These are phyloP conservation scores for Kandelia obovata DNA, from an alignment of 345 rosid genomes.

Conservation along the genomic window DNA sequence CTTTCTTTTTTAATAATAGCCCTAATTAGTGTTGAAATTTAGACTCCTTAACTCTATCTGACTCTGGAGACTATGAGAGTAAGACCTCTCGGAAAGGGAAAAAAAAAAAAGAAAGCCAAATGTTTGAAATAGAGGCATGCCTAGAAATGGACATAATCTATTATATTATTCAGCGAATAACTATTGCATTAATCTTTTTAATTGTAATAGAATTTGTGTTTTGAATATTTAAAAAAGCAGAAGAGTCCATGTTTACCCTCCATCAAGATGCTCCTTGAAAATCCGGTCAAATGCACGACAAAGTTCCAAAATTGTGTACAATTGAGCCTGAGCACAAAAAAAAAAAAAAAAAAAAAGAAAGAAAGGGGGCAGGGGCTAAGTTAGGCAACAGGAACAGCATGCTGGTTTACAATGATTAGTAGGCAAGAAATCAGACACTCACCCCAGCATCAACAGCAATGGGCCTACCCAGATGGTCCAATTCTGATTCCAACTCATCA, in stretches of 20 bases:
- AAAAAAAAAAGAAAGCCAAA: no score
- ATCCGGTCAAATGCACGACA: slow-evolving; percentile 41
- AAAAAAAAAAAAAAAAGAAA: neutral
- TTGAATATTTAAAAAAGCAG: neutral
- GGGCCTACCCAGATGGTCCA: slow-evolving; percentile 87
- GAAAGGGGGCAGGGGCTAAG: neutral
- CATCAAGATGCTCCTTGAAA: slow-evolving; percentile 42
- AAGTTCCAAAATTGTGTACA: slow-evolving; percentile 38
- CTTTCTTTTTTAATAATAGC: no score
- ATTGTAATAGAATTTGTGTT: neutral
- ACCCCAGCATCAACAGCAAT: slow-evolving; percentile 94
- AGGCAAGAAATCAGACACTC: slow-evolving; percentile 19
- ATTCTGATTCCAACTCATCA: slow-evolving; percentile 85
- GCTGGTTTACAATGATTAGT: neutral
- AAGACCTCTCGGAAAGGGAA: no score
- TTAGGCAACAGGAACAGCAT: neutral
- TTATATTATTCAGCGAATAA: no score
- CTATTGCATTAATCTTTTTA: no score
- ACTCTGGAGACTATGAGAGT: no score
- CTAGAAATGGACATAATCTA: no score
- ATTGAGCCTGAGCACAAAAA: slow-evolving; percentile 27
- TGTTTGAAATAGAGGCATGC: no score
- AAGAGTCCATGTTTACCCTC: slow-evolving; percentile 27
- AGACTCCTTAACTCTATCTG: no score
- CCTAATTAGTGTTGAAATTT: no score